Base-by-base conservation (phyloP, 768 basidiomycete species). In the Russula dissimulans region DNA sequence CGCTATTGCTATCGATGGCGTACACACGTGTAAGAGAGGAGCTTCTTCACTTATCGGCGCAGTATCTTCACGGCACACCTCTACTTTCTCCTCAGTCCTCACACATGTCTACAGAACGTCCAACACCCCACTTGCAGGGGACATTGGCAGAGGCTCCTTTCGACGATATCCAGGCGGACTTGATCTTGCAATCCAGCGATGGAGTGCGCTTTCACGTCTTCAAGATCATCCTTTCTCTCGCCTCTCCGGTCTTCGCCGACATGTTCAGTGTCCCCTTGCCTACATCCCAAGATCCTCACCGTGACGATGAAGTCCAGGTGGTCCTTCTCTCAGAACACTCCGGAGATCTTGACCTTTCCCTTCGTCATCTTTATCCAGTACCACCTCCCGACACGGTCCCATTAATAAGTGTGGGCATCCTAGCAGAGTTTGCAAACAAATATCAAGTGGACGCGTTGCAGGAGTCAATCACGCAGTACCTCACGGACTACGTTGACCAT, bases 361-460 rank as follows among this genome's bases (percentile, higher is more conserved):
- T 65, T 7, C 61, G 63, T 26, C 57, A 57, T 15, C 48, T 62
- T 36, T 65, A 65, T 39, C 56, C 61, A 0, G n/a, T 62, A 5
- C 39, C 14, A 18, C 11, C 49, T 0, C 61, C 54, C 3, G 17
- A 31, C 0, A 10, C 45, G n/a, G 32, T 44, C 32, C 2, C 10
- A 17, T 43, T 63, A 18, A 14, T 5, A 15, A 54, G 29, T n/a
- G 58, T 49, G 22, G 34, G 41, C 36, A 9, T 42, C 49, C 54
- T 65, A 15, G 39, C 54, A 5, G 45, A 63, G 32, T 63, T 60
- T 34, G 42, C 57, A 3, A 48, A 43, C 36, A 63, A 65, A 51
- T 65, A 65, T 31, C 56, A 54, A 22, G 51, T 65, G 29, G 45
- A 55, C 0, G 46, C 26, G 18, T 14, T 63, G 17, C 15, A 41